Evolutionary conservation across 331 rosid genomes (phyloP).

Genomic region (Malus hybrid): DNA sequence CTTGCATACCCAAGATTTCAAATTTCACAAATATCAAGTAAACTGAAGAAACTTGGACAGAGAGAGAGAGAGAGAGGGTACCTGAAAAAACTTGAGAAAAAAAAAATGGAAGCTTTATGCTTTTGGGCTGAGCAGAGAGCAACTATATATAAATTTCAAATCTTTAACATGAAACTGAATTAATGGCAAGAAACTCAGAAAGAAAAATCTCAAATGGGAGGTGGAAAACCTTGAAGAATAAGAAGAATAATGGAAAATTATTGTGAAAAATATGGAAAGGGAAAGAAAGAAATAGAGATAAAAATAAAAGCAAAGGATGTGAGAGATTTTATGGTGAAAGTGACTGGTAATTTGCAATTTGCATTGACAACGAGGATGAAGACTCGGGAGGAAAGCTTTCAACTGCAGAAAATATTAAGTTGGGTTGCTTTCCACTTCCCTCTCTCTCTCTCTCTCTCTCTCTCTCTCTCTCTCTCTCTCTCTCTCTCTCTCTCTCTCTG

Average conservation of each 20-base stretch:
- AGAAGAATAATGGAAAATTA: background rate
- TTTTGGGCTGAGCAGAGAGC: background rate
- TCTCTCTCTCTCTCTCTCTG: background rate
- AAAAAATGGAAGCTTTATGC: background rate
- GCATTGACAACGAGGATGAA: constrained; percentile 9
- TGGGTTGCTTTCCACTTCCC: constrained; percentile 14
- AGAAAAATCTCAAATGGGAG: background rate
- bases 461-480: background rate
- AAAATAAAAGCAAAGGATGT: background rate
- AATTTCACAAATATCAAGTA: background rate
- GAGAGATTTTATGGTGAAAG: constrained; percentile 30
- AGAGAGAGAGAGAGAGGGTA: background rate
- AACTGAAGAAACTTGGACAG: background rate
- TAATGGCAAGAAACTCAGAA: background rate
- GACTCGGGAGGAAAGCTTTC: constrained; percentile 26
- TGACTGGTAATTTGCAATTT: constrained; percentile 27
- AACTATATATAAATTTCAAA: background rate
- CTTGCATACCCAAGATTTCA: background rate
- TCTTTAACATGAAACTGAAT: background rate
- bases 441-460: background rate
- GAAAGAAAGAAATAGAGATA: background rate
- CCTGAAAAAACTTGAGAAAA: constrained; percentile 11
- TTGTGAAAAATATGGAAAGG: constrained; percentile 1
- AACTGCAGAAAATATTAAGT: constrained; percentile 31
- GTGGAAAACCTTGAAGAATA: background rate